Conservation (phyloP, 2,329 filamentous ascomycete genomes). For the Ophiosphaerella korrae region DNA sequence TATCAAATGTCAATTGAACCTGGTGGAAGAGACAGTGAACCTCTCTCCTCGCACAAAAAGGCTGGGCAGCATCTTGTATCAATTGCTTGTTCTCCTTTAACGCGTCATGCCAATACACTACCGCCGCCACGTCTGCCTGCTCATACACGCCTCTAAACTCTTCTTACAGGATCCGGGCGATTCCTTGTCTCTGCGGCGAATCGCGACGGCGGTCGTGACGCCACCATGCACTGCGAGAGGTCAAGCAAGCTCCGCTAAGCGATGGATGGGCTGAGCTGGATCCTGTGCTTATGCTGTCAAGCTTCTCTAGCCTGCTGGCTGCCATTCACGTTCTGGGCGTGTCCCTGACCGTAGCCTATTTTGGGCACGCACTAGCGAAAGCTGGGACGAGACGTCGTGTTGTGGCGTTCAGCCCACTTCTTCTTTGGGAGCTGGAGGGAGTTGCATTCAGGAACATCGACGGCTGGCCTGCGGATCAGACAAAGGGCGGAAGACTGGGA, state of each 20-base stretch:
- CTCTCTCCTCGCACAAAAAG: too few species aligned
- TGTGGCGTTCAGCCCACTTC: too few species aligned
- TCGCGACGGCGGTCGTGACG: background rate
- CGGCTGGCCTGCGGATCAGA: too few species aligned
- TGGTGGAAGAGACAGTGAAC: background rate
- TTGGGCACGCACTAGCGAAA: background rate
- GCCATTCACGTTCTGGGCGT: background rate
- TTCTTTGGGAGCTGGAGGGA: background rate
- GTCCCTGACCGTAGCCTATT: background rate
- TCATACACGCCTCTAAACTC: background rate
- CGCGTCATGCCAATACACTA: conserved; percentile 4
- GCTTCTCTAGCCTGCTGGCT: conserved; percentile 1
- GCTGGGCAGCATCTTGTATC: background rate
- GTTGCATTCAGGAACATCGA: background rate
- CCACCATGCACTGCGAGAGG: background rate
- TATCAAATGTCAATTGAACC: background rate
- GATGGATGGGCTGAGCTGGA: conserved; percentile 1
- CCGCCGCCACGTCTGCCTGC: background rate
- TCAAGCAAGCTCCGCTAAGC: conserved; percentile 2
- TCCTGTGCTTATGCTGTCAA: conserved; percentile 1
- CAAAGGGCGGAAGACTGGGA: too few species aligned
- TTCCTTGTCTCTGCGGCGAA: background rate
- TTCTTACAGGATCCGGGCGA: background rate
- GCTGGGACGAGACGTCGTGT: background rate
- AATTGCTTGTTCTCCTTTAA: background rate